Evolutionary conservation across 371 early-diverging fungal species (phyloP).

Genomic region (Circinella minor): DNA sequence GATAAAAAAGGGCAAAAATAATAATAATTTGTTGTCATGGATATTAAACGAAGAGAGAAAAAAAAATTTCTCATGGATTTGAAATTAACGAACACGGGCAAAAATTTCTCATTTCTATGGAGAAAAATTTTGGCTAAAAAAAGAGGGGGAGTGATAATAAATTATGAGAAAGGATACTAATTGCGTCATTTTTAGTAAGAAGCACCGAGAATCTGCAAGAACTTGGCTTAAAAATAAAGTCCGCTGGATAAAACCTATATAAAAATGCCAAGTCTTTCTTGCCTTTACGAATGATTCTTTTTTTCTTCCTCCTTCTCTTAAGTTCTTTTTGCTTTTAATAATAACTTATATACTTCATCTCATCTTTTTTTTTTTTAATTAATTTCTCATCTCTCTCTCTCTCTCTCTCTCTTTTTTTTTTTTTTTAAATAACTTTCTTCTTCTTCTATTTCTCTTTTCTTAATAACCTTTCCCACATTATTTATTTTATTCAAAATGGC

Average conservation of each 20-base stretch:
- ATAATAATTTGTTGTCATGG: too few species aligned
- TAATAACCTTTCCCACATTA: background rate
- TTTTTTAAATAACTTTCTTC: background rate
- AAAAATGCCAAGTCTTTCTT: background rate
- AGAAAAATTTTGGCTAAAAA: background rate
- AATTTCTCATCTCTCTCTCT: too few species aligned
- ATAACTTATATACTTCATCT: too few species aligned
- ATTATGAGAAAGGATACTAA: background rate
- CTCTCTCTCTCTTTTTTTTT: too few species aligned
- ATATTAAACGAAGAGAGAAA: background rate
- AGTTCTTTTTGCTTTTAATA: background rate
- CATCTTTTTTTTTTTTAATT: background rate
- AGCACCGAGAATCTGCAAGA: slow-evolving; percentile 1
- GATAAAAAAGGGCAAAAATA: too few species aligned
- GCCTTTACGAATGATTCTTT: background rate
- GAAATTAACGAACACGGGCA: background rate
- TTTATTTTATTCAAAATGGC: background rate
- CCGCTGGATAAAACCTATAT: background rate
- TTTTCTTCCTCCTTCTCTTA: background rate
- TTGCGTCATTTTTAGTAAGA: slow-evolving; percentile 9
- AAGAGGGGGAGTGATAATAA: too few species aligned
- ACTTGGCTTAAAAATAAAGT: background rate
- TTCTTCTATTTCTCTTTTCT: background rate
- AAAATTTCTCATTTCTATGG: background rate
- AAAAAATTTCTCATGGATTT: background rate